A percentile compares a stretch with the other conserved stretches of the same genome.
phyloP scores from a whole-genome alignment of 2,329 filamentous ascomycete species.

The Cryphonectria naterciae region DNA sequence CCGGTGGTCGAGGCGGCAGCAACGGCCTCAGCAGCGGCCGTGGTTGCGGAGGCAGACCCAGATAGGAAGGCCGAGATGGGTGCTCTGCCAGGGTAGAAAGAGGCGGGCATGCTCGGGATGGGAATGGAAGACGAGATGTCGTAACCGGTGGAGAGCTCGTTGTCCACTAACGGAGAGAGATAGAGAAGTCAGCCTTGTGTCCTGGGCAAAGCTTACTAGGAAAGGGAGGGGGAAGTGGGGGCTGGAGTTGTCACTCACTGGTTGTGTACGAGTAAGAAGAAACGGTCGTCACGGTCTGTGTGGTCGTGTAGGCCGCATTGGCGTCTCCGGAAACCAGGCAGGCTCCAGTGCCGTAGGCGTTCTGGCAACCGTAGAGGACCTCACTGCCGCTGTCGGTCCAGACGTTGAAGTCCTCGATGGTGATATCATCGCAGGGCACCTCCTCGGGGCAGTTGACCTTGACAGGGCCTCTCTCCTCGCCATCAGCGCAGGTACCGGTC shows the following conservation, averaged over 20 bases:
- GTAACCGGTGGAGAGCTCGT: slow-evolving; percentile 24
- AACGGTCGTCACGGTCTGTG: slow-evolving; percentile 29
- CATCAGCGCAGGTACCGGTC: slow-evolving; percentile 57
- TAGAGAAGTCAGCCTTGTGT: not conserved
- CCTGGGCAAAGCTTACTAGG: not conserved
- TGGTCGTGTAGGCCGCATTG: slow-evolving; percentile 29
- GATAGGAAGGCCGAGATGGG: slow-evolving; percentile 27
- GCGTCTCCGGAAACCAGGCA: slow-evolving; percentile 29
- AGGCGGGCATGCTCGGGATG: slow-evolving; percentile 27
- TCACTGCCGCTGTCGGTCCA: slow-evolving; percentile 53
- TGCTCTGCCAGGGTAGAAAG: slow-evolving; percentile 25
- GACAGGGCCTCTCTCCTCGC: slow-evolving; percentile 55
- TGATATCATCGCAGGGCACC: slow-evolving; percentile 57
- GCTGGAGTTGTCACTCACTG: slow-evolving; percentile 20
- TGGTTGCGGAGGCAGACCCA: slow-evolving; percentile 11
- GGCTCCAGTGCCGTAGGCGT: slow-evolving; percentile 32
- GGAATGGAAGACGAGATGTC: slow-evolving; percentile 25
- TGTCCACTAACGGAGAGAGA: slow-evolving; percentile 15
- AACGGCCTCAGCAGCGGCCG: slow-evolving; percentile 8
- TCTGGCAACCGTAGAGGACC: slow-evolving; percentile 30
- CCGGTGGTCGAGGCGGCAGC: not conserved
- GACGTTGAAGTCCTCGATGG: slow-evolving; percentile 55
- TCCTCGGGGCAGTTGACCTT: slow-evolving; percentile 54
- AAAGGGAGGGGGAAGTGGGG: not conserved
- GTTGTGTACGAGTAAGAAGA: slow-evolving; percentile 31